Evolutionary conservation across 2,329 filamentous ascomycete species (phyloP).

Genomic region (Pyrenochaeta sp.): DNA sequence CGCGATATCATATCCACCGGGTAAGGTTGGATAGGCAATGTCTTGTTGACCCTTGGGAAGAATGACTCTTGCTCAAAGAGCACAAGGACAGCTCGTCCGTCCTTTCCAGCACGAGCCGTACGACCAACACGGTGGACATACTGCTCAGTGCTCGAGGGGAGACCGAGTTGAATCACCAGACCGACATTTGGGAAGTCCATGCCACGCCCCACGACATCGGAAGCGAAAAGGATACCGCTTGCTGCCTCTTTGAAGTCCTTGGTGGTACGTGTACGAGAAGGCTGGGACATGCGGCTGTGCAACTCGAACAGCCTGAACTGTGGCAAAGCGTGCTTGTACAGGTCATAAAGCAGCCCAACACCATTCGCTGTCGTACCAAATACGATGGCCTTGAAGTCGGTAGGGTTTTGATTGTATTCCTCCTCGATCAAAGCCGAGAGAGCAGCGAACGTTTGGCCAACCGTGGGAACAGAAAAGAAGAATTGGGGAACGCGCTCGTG

Average conservation of each 20-base stretch:
- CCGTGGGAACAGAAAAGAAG: conserved; percentile 54
- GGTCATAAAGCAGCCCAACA: conserved; percentile 53
- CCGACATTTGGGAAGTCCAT: conserved; percentile 63
- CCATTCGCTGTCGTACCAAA: conserved; percentile 59
- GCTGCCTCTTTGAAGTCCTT: conserved; percentile 55
- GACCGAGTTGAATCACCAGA: conserved; percentile 58
- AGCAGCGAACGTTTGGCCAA: conserved; percentile 56
- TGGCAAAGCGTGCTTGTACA: conserved; percentile 46
- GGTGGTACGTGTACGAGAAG: conserved; percentile 53
- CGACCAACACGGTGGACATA: conserved; percentile 54
- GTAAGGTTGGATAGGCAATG: conserved; percentile 61
- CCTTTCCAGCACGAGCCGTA: conserved; percentile 54
- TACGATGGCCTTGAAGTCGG: conserved; percentile 57
- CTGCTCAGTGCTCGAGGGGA: conserved; percentile 61
- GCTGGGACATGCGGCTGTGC: conserved; percentile 56
- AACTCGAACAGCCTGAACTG: conserved; percentile 53
- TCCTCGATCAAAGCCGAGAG: conserved; percentile 56
- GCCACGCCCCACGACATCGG: conserved; percentile 57
- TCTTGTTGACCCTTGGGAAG: conserved; percentile 59
- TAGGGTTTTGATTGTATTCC: conserved; percentile 51
- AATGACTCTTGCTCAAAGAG: conserved; percentile 62
- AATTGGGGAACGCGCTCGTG: conserved; percentile 61
- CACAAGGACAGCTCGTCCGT: conserved; percentile 63
- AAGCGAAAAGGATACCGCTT: conserved; percentile 62
- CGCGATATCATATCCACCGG: conserved; percentile 52